Conservation (phyloP, 2,329 filamentous ascomycete genomes). For the Cercospora sp. region DNA sequence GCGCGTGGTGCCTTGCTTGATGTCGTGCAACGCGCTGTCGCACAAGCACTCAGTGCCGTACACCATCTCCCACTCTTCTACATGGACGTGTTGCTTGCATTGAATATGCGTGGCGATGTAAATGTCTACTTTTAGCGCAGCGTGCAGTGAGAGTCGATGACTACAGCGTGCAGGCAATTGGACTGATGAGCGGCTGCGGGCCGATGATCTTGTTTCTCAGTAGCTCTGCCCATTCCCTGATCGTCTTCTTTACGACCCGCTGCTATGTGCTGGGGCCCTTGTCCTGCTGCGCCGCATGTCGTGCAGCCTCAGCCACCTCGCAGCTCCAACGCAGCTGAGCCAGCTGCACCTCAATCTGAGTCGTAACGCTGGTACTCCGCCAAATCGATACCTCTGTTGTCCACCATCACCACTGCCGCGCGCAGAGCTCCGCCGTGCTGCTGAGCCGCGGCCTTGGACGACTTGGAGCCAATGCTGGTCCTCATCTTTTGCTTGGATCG, state of each 20-base stretch:
- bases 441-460: constrained; percentile 12
- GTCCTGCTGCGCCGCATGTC: constrained; percentile 5
- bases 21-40: background rate
- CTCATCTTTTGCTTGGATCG: background rate
- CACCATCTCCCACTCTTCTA: background rate
- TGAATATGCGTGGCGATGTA: background rate
- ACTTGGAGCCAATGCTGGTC: constrained; percentile 14
- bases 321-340: background rate
- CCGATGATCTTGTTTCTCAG: background rate
- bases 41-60: background rate
- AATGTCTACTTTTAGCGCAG: background rate
- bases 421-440: background rate
- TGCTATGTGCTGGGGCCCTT: background rate
- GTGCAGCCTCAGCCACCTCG: constrained; percentile 11
- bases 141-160: background rate
- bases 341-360: background rate
- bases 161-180: background rate
- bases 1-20: background rate
- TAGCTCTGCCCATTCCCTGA: background rate
- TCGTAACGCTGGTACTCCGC: constrained; percentile 17
- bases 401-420: constrained; percentile 7
- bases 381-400: constrained; percentile 18
- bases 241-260: background rate
- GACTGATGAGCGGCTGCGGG: background rate
- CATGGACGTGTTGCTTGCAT: background rate